These are phyloP conservation scores for Xerocomus nothofagi DNA, from an alignment of 1,284 basidiomycete species.

Conservation along the genomic window DNA sequence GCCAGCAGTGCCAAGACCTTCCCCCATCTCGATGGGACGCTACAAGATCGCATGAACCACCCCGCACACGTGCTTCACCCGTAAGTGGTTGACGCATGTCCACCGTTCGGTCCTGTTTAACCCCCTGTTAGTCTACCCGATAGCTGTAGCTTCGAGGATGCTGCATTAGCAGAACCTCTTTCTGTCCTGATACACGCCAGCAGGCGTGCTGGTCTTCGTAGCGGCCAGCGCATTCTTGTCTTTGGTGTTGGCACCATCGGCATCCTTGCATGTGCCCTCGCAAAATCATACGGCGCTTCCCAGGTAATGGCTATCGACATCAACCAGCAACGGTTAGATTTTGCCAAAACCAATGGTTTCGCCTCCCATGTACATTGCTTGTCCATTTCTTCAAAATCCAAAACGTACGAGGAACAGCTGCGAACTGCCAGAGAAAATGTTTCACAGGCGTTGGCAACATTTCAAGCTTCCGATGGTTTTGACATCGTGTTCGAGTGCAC, in stretches of 20 bases:
- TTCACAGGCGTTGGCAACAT: slow-evolving; percentile 53
- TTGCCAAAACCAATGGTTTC: slow-evolving; percentile 74
- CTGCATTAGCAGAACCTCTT: slow-evolving; percentile 88
- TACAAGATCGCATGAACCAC: slow-evolving; percentile 88
- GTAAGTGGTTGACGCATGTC: slow-evolving; percentile 48
- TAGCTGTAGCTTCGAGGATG: slow-evolving; percentile 71
- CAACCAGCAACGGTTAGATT: slow-evolving; percentile 76
- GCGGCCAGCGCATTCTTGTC: slow-evolving; percentile 75
- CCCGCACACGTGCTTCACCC: slow-evolving; percentile 83
- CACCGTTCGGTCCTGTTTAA: slow-evolving; percentile 11
- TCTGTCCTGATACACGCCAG: slow-evolving; percentile 87
- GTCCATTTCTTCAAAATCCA: slow-evolving; percentile 48
- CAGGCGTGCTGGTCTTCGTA: slow-evolving; percentile 61
- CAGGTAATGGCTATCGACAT: slow-evolving; percentile 83
- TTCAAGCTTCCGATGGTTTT: slow-evolving; percentile 74
- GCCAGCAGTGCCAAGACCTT: slow-evolving; percentile 88
- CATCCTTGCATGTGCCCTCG: slow-evolving; percentile 80
- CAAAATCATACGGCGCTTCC: slow-evolving; percentile 69
- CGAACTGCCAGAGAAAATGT: slow-evolving; percentile 65
- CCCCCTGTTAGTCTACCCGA: slow-evolving; percentile 66
- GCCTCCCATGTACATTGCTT: slow-evolving; percentile 73
- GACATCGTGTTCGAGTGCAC: slow-evolving; percentile 95
- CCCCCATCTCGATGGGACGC: slow-evolving; percentile 91
- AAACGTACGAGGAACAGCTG: slow-evolving; percentile 63
- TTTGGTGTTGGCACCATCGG: slow-evolving; percentile 93